Evolutionary conservation across 805 yeast genomes (phyloP), one percentile per base, ranked within the genome.

Genomic region (Kregervanrija pseudodelftensis): DNA sequence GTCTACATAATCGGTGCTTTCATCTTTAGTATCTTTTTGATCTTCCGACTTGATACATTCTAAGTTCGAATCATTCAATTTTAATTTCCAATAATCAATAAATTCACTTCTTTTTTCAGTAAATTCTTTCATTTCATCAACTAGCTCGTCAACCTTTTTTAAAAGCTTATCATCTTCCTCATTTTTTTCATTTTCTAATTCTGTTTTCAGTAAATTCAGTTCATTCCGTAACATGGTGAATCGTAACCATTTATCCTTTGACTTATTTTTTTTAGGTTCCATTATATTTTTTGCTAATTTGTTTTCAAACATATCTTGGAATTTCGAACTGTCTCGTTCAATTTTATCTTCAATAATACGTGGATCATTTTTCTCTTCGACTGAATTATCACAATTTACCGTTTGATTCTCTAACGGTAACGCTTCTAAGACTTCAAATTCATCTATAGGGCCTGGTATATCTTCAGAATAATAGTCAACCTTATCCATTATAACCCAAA

Each of bases 381-480:
- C 12, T 15, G 15, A n/a, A 14, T 30, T 31, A 13, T 14, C 9
- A 15, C 13, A 13, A 11, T 17, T 10, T 16, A 8, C 33, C 8
- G 28, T 38, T 14, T 1, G 33, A 8, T 33, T 28, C 28, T 37
- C 32, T 31, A 3, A 15, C n/a, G 50, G 49, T 15, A 46, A 10
- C 4, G 53, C 34, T 32, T 58, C 64, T 8, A 56, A 38, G 3
- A 59, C 45, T 36, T 59, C 62, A 5, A 42, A 37, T 15, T 58
- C 62, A 11, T 45, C 48, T 3, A 33, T 43, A 9, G 30, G 37
- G 5, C 44, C 44, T 34, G 55, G 47, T 3, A 60, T 43, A 14
- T 59, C 63, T 38, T 57, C 60, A 1, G 62, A 51, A 35, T 58
- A 60, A 32, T 52, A 60, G 34, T 60, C 64, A 4, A 30, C 32